Evolutionary conservation across 1,284 basidiomycete genomes (phyloP).

Genomic region (Sporisorium iseilematis-ciliati): DNA sequence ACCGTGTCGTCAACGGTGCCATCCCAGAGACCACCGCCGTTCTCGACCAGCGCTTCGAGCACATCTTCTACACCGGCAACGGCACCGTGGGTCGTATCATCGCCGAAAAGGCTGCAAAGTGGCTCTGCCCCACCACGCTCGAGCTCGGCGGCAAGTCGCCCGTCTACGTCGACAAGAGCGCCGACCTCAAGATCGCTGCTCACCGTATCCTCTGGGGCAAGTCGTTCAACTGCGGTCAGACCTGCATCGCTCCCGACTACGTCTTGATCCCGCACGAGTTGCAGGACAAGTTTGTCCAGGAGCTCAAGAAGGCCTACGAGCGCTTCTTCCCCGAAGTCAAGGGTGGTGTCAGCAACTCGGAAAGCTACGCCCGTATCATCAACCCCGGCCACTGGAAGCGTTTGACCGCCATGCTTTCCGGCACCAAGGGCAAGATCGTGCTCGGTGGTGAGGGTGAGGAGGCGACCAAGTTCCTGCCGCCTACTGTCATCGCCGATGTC

Average conservation of each 20-base stretch:
- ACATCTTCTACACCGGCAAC: constrained; percentile 76
- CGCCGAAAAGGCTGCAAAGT: constrained; percentile 84
- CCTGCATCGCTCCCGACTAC: constrained; percentile 80
- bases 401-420: constrained; percentile 76
- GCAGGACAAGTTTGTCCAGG: constrained; percentile 77
- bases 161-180: constrained; percentile 79
- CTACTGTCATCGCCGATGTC: constrained; percentile 78
- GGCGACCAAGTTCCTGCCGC: constrained; percentile 76
- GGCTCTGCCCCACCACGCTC: constrained; percentile 84
- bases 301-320: constrained; percentile 75
- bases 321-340: constrained; percentile 68
- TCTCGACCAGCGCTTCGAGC: constrained; percentile 84
- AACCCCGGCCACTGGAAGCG: constrained; percentile 76
- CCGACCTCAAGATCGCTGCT: constrained; percentile 71
- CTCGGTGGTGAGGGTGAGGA: constrained; percentile 79
- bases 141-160: constrained; percentile 87
- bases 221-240: constrained; percentile 74
- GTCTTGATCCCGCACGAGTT: constrained; percentile 78
- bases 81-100: constrained; percentile 82
- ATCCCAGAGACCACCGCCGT: constrained; percentile 81
- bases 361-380: constrained; percentile 74
- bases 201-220: constrained; percentile 84
- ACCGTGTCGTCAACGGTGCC: constrained; percentile 81
- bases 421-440: constrained; percentile 79
- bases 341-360: constrained; percentile 72